phyloP scores from a whole-genome alignment of 441 rosid species.

The Syzygium syzygioides region DNA sequence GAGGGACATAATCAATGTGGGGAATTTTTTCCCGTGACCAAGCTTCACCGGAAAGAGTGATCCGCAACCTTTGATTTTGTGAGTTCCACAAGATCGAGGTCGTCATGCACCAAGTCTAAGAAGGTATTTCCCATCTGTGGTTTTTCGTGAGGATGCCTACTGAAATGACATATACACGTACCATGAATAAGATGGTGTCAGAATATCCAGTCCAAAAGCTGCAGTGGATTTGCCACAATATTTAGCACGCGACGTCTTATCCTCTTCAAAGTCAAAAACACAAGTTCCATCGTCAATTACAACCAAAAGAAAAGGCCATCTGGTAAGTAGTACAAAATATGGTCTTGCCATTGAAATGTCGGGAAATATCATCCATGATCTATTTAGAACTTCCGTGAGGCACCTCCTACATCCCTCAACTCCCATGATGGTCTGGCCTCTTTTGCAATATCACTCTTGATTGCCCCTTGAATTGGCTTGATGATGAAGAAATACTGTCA shows the following conservation, averaged over 20 bases:
- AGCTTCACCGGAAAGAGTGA: background rate
- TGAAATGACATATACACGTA: background rate
- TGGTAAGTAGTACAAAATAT: background rate
- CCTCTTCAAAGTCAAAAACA: background rate
- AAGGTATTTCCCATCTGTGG: background rate
- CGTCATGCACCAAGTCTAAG: background rate
- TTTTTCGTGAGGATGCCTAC: background rate
- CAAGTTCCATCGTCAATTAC: background rate
- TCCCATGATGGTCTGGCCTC: conserved; percentile 49
- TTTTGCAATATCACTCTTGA: conserved; percentile 48
- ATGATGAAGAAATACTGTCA: conserved; percentile 25
- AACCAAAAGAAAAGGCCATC: background rate
- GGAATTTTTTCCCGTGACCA: background rate
- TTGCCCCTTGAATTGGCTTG: conserved; percentile 64
- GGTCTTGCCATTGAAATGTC: background rate
- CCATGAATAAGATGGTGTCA: background rate
- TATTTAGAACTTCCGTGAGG: background rate
- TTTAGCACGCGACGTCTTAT: background rate
- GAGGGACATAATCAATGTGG: background rate
- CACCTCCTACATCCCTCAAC: conserved; percentile 8
- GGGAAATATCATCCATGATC: background rate
- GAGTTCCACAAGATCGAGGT: background rate
- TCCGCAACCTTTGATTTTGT: background rate
- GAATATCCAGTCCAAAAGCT: background rate
- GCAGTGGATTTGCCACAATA: background rate